Conservation (phyloP, 495 filamentous ascomycete genomes). For the Hypoxylon subgilvum region DNA sequence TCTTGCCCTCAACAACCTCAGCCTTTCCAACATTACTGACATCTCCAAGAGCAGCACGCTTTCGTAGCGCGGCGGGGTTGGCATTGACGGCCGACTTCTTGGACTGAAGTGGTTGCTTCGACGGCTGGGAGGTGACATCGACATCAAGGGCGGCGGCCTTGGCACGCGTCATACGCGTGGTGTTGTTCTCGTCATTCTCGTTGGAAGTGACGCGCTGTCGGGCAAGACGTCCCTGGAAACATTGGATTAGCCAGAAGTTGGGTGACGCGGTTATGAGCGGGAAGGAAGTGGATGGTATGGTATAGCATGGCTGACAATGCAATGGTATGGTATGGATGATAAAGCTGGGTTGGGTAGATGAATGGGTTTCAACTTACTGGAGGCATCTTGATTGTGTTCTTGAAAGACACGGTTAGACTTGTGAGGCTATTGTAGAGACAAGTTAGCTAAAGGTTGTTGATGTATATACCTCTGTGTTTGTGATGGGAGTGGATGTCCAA, state of each 20-base stretch:
- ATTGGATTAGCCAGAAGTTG: slow-evolving; percentile 16
- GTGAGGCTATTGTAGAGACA: neutral
- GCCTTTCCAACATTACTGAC: slow-evolving; percentile 91
- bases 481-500: no score
- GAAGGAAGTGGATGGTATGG: no score
- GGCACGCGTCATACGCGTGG: slow-evolving; percentile 86
- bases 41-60: slow-evolving; percentile 84
- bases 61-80: slow-evolving; percentile 60
- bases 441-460: slow-evolving; percentile 6
- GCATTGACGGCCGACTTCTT: slow-evolving; percentile 71
- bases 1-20: slow-evolving; percentile 75
- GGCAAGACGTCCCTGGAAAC: slow-evolving; percentile 43
- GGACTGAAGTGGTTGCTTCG: slow-evolving; percentile 70
- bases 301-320: slow-evolving; percentile 1
- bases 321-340: no score
- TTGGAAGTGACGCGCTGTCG: slow-evolving; percentile 71
- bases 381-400: slow-evolving; percentile 50
- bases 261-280: slow-evolving; percentile 14
- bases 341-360: no score
- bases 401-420: slow-evolving; percentile 29
- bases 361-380: slow-evolving; percentile 57
- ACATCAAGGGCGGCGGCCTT: slow-evolving; percentile 79
- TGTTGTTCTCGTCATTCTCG: slow-evolving; percentile 90
- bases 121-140: slow-evolving; percentile 58
- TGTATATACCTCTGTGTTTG: no score